Evolutionary conservation across 441 rosid species (phyloP), one percentile per base, ranked within the genome.

Genomic region (Erodium chrysanthum): DNA sequence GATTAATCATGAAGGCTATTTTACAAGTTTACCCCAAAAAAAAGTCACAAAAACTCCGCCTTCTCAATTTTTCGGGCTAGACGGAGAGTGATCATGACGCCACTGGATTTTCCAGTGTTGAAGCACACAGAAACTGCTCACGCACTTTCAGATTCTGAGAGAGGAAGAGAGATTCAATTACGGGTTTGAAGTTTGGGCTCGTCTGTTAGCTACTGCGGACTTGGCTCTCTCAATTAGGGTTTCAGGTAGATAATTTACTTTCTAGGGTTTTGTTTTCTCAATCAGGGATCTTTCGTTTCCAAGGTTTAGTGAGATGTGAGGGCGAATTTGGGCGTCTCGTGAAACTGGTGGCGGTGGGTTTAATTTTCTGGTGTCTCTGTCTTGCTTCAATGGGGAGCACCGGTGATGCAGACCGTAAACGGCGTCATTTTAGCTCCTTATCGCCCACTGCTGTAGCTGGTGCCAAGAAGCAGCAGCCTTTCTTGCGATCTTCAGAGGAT

Each of bases 401-500:
- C 14, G 98, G 89, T 35, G 97, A 93, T 80, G 92, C 97, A 2
- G 98, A 90, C 80, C 83, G 95, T 69, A 93, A 90, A 78, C 82
- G 88, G 80, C 92, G 91, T 66, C 95, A 85, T 78, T 81, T 93
- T 65, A 84, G 80, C 88, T 81, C 97, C 29, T 56, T 89, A 68
- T 90, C 98, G 35, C 91, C 96, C 10, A 83, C 90, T 12, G 84
- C 88, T 70, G 87, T 90, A 42, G 78, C 84, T 50, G 64, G 33
- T 12, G 82, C 88, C 20, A 91, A 89, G 78, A 86, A 20, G 61
- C 61, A 86, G 78, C 89, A 84, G 72, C 95, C 91, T 25, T 84
- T 85, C 42, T 78, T 81, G 64, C 85, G 84, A 17, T 66, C 80
- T 64, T 93, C 97, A 0, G 98, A 93, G 76, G 98, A 88, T 76